Evolutionary conservation across 2,329 filamentous ascomycete species (phyloP).

Genomic region (Trichophyton rubrum): DNA sequence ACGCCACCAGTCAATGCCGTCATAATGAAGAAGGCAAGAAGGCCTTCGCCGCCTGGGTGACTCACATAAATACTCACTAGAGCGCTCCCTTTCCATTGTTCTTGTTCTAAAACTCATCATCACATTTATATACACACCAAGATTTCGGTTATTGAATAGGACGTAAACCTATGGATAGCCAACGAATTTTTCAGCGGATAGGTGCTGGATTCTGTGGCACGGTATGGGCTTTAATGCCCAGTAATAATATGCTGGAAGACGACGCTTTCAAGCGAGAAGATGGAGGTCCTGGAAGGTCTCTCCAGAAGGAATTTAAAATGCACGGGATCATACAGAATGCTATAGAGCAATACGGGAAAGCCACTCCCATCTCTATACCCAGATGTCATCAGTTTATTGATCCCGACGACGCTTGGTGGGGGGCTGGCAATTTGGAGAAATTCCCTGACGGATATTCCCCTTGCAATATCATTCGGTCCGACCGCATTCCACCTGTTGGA

Average conservation of each 20-base stretch:
- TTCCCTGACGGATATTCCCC: conserved; percentile 22
- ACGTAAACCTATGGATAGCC: no score
- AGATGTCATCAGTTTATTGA: conserved; percentile 18
- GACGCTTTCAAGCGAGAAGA: conserved; percentile 26
- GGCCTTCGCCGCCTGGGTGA: no score
- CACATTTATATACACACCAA: no score
- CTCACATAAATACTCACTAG: no score
- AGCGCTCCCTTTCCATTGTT: no score
- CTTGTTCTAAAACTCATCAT: no score
- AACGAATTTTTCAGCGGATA: conserved; percentile 16
- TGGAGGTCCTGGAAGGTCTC: conserved; percentile 19
- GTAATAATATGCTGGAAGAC: neutral
- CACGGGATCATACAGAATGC: conserved; percentile 17
- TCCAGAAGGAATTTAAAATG: conserved; percentile 23
- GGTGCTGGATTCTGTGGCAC: conserved; percentile 24
- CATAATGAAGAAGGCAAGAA: no score
- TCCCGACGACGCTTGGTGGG: conserved; percentile 19
- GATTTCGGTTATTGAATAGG: no score
- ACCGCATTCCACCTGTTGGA: conserved; percentile 26
- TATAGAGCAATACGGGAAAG: neutral
- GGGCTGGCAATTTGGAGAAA: conserved; percentile 15
- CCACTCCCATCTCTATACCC: conserved; percentile 16
- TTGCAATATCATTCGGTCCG: conserved; percentile 25
- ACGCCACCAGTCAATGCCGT: no score
- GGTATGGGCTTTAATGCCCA: conserved; percentile 19